Percentiles rank a stretch among this genome's conserved stretches.
Evolutionary conservation across 2,329 filamentous ascomycete species (phyloP).

Genomic region (Arthrobotrys sphaeroides): DNA sequence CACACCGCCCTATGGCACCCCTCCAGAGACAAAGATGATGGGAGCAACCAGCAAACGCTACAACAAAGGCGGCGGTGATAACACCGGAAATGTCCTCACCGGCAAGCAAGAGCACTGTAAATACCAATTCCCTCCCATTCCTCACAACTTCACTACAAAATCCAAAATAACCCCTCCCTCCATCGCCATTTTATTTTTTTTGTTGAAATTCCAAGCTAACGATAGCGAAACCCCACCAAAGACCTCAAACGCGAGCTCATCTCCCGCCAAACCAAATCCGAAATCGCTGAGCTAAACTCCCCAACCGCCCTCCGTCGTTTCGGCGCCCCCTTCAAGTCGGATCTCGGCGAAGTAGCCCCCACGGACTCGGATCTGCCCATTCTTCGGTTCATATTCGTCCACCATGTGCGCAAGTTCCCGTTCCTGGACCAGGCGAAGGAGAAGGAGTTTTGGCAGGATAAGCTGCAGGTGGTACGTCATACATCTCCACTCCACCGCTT

Average conservation of each 20-base stretch:
- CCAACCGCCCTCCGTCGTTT: slow-evolving; percentile 94
- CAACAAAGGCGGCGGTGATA: slow-evolving; percentile 40
- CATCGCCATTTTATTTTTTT: neutral
- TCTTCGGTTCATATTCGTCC: slow-evolving; percentile 94
- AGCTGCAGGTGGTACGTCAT: slow-evolving; percentile 79
- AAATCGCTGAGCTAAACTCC: slow-evolving; percentile 92
- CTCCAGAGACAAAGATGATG: slow-evolving; percentile 27
- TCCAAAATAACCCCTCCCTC: neutral
- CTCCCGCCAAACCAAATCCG: slow-evolving; percentile 84
- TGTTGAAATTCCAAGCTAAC: slow-evolving; percentile 41
- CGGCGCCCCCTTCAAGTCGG: slow-evolving; percentile 91
- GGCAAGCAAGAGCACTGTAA: slow-evolving; percentile 98
- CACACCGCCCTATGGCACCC: slow-evolving; percentile 7
- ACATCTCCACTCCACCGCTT: neutral
- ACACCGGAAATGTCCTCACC: slow-evolving; percentile 72
- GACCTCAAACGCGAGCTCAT: slow-evolving; percentile 97
- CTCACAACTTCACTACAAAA: neutral
- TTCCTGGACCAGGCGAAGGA: slow-evolving; percentile 96
- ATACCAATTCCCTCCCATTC: slow-evolving; percentile 59
- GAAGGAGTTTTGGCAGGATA: slow-evolving; percentile 99
- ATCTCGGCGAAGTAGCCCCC: slow-evolving; percentile 89
- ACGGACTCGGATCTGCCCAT: slow-evolving; percentile 94
- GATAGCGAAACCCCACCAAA: slow-evolving; percentile 61
- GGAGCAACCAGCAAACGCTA: slow-evolving; percentile 40
- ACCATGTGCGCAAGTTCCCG: slow-evolving; percentile 96